Evolutionary conservation across 768 basidiomycete species (phyloP), one percentile per base, ranked within the genome.

Genomic region (Amanita inopinata): DNA sequence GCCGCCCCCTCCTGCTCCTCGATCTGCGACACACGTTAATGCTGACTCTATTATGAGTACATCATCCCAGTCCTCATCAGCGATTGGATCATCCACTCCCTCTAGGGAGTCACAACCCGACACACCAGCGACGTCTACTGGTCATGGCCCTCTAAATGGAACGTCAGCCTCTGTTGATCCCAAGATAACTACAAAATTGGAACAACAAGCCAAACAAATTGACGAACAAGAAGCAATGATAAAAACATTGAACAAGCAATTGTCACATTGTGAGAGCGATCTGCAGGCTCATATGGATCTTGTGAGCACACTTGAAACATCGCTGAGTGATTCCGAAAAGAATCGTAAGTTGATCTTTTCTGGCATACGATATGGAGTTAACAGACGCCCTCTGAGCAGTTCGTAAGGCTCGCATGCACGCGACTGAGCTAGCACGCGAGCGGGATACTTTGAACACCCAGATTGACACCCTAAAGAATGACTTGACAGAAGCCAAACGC

Each of bases 391-490:
- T 27, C 49, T 46, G 15, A 43, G 24, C 53, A 91, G 87, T 94
- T 43, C 86, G 92, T 47, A 94, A 94, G 63, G 84, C 90, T 4
- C 86, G 91, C 27, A 83, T 90, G 79, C 91, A 93, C 58, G 87
- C 89, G 14, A 89, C 85, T 43, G 91, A 94, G 55, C 64, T 92
- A 28, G 84, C 83, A 7, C 74, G 84, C 38, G 91, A 94, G 61
- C 79, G 91, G 33, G 91, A 93, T 60, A 71, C 72, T 28, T 66
- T 87, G 43, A 80, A 65, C 46, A 54, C 60, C 33, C 80, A 87
- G 60, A 62, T 85, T 44, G 78, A 81, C 24, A 56, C 67, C 23
- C 71, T 92, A 20, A 78, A 83, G 35, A 71, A 60, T 43, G 87
- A 93, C 60, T 72, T 93, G 18, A 63, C 73, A 38, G 83, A 88